These are phyloP conservation scores for Dendrothele bispora DNA, from an alignment of 768 basidiomycete genomes.

Conservation along the genomic window DNA sequence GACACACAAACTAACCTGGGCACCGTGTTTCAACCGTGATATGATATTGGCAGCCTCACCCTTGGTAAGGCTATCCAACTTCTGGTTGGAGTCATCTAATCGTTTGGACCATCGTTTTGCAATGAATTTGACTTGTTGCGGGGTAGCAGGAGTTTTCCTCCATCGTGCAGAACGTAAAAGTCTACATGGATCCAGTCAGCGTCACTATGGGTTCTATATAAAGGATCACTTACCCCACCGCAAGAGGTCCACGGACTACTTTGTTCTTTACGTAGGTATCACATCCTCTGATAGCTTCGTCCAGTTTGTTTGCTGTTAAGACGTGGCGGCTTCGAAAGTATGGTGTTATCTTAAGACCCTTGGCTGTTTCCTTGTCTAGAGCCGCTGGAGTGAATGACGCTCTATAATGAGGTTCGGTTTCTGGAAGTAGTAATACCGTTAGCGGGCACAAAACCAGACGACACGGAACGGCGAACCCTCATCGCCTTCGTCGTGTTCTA, in stretches of 20 bases:
- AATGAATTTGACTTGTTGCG: slow-evolving; percentile 58
- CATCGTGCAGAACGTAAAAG: slow-evolving; percentile 65
- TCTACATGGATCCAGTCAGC: slow-evolving; percentile 23
- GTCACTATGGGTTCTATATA: background rate
- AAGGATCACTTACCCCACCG: slow-evolving; percentile 45
- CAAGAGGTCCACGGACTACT: slow-evolving; percentile 49
- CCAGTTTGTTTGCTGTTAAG: slow-evolving; percentile 52
- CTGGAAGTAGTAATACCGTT: slow-evolving; percentile 16
- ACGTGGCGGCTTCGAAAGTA: slow-evolving; percentile 54
- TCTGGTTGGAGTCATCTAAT: slow-evolving; percentile 23
- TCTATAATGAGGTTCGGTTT: slow-evolving; percentile 34
- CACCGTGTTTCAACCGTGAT: slow-evolving; percentile 74
- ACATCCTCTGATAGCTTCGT: slow-evolving; percentile 63
- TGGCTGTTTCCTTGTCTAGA: slow-evolving; percentile 43
- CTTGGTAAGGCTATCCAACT: slow-evolving; percentile 56
- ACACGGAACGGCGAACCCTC: slow-evolving; percentile 26
- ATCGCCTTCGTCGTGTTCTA: slow-evolving; percentile 45
- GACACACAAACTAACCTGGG: slow-evolving; percentile 53
- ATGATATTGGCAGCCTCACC: slow-evolving; percentile 82
- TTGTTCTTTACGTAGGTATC: slow-evolving; percentile 65
- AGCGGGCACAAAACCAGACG: background rate
- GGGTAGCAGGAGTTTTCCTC: slow-evolving; percentile 62
- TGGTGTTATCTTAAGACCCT: slow-evolving; percentile 47
- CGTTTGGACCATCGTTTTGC: slow-evolving; percentile 36
- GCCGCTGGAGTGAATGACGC: slow-evolving; percentile 58